These are phyloP conservation scores for Penicillium sp. DNA, from an alignment of 2,329 filamentous ascomycete genomes.

Conservation along the genomic window DNA sequence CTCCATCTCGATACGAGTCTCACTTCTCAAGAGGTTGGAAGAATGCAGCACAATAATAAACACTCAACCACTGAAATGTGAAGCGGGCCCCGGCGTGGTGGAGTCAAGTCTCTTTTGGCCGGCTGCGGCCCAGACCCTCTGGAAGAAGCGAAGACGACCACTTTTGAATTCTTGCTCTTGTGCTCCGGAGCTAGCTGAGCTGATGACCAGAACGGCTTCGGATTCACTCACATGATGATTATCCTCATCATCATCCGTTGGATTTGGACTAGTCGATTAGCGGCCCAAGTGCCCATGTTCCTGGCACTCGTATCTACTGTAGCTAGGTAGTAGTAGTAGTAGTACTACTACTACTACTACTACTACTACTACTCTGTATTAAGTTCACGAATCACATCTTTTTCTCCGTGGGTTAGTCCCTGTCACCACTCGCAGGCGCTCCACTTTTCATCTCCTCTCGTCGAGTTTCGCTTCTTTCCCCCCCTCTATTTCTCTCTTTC, in stretches of 20 bases:
- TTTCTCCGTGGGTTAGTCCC: neutral
- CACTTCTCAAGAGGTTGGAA: neutral
- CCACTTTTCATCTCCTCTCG: neutral
- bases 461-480: neutral
- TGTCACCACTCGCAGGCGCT: neutral
- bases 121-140: neutral
- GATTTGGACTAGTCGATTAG: no score
- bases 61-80: no score
- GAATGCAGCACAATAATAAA: neutral
- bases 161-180: neutral
- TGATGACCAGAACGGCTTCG: no score
- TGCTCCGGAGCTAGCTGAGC: no score
- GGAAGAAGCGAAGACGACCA: no score
- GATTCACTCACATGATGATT: neutral
- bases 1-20: no score
- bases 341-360: no score
- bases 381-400: neutral
- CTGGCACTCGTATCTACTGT: no score
- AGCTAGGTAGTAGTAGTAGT: no score
- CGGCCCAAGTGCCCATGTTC: no score
- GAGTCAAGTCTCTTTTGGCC: neutral
- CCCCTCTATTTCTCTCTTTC: neutral
- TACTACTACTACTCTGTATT: no score
- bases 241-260: neutral
- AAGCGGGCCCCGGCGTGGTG: no score